Base-by-base conservation (phyloP, 768 basidiomycete species). In the Tubosaeta brunneosetosa region DNA sequence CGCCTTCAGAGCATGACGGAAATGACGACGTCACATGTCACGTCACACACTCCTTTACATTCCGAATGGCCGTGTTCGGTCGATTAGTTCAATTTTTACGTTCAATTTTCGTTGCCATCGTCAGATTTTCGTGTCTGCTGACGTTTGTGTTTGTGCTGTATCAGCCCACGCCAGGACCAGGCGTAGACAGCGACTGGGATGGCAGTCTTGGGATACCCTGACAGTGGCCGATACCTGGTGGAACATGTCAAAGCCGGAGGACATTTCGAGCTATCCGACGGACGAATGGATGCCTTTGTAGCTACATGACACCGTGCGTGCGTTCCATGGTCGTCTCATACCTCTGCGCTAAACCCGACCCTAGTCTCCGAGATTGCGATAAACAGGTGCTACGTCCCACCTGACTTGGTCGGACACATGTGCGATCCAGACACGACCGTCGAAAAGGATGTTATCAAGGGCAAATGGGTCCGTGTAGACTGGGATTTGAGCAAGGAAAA, bases 381-480 rank as follows among this genome's bases (percentile, higher is more conserved):
- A 49, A 76, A 76, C 1, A 73, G 77, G 17, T 97, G 93, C 61
- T 69, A 85, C 44, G 66, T 90, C 37, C 74, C 85, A 27, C 85
- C 90, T 3, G 71, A 66, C 3, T 67, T 84, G 36, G 72, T 76
- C 14, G 74, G 73, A 1, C 78, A 81, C 25, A 56, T 88, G 11
- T 97, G 94, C 64, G 69, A 70, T 0, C 94, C 94, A 0, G 66
- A 75, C 1, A 79, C 86, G 1, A 91, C 83, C 2, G 73, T 74
- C 12, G 86, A 90, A 63, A 69, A 86, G 44, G 88, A 93, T 63
- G 84, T 85, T 6, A 79, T 84, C 59, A 83, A 79, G 58, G 88
- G 88, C 0, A 89, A 86, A 60, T 99, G 95, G 95, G 91, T 95
- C 2, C 82, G 88, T 13, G 86, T 99, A 13, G 83, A 83, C 36